These are phyloP conservation scores for Tilletiopsis washingtonensis DNA, from an alignment of 1,284 basidiomycete genomes.

Conservation along the genomic window DNA sequence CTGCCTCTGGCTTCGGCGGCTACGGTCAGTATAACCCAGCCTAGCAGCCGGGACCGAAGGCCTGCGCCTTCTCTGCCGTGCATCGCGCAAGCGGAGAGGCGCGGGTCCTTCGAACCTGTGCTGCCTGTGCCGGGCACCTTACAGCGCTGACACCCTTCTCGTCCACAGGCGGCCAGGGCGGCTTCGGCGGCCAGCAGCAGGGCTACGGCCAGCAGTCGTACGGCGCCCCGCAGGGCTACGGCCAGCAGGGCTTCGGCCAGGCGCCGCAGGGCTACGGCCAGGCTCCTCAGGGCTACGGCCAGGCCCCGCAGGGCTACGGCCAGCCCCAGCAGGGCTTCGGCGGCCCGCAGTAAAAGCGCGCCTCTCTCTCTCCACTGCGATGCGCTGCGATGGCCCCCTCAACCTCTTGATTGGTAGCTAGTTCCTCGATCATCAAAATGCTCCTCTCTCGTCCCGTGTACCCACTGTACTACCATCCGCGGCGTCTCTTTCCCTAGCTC, in stretches of 20 bases:
- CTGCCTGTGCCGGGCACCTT: not conserved
- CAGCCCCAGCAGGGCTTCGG: not conserved
- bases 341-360: too few relatives aligned
- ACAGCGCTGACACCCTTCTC: not conserved
- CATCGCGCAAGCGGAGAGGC: too few relatives aligned
- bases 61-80: too few relatives aligned
- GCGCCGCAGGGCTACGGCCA: slow-evolving; percentile 18
- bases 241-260: slow-evolving; percentile 24
- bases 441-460: too few relatives aligned
- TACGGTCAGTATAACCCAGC: slow-evolving; percentile 14
- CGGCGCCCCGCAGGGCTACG: slow-evolving; percentile 23
- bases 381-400: too few relatives aligned
- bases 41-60: too few relatives aligned
- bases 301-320: not conserved
- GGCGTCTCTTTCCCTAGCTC: too few relatives aligned
- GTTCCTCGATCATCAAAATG: too few relatives aligned
- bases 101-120: too few relatives aligned
- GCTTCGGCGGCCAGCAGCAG: slow-evolving; percentile 29
- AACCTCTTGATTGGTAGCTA: too few relatives aligned
- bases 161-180: slow-evolving; percentile 27
- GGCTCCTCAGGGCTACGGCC: slow-evolving; percentile 17
- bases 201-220: slow-evolving; percentile 31
- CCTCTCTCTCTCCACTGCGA: too few relatives aligned
- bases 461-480: too few relatives aligned
- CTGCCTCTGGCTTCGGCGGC: slow-evolving; percentile 7